Base-by-base conservation (phyloP, 306 rosid genomes). In the Citrullus mucosospermus region DNA sequence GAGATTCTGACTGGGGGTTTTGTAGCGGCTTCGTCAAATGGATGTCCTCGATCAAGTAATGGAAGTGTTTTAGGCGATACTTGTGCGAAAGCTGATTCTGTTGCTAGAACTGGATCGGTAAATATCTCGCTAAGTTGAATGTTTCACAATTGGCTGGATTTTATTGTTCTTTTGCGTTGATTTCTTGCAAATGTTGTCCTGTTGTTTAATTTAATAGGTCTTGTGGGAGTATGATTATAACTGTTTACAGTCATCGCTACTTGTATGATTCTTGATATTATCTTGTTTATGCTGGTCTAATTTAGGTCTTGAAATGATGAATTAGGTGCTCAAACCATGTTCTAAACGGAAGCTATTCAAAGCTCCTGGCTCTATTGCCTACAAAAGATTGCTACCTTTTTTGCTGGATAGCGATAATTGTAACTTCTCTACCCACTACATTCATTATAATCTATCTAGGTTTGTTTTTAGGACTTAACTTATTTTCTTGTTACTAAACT, bases 321-420 rank as follows among this genome's bases (percentile, higher is more conserved):
- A 80, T 71, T 82, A 93, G 98, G 83, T 80, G 28, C 86, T 85
- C 57, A 79, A 71, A 78, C 93, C 89, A 44, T 88, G 91, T 46
- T 82, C 84, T 39, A 90, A 77, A 39, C 80, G 85, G 79, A 94
- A 75, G 79, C 84, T 94, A 78, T 94, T 88, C 81, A 92, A 82
- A 80, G 84, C 84, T 20, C 96, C 93, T 0, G 94, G 97, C 50
- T 94, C 97, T 18, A 66, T 90, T 56, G 86, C 88, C 84, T 94
- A 92, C 83, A 77, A 81, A 80, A 87, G 91, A 88, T 4, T 91
- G 85, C 91, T 91, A 78, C 92, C 96, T 6, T 91, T n/a, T 84
- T 79, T 92, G 28, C 81, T 65, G 88, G 82, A 83, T 58, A 68
- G 82, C 38, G 86, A 79, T 59, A 41, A 79, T 57, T 78, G 88